phyloP scores from a whole-genome alignment of 1,284 basidiomycete genomes.

The Coniferiporia sulphurascens region DNA sequence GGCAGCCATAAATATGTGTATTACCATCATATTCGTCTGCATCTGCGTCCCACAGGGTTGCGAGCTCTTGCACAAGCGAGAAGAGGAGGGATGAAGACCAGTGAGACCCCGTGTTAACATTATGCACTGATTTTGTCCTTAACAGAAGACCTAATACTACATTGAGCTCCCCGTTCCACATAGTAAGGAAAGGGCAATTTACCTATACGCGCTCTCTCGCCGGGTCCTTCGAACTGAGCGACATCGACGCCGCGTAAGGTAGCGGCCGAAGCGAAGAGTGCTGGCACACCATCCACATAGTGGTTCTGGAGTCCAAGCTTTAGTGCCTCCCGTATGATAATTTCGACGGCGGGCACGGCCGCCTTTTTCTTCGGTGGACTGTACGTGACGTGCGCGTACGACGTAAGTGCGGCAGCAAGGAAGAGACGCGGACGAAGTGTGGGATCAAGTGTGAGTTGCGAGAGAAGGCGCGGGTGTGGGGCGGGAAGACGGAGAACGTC shows the following conservation, averaged over 20 bases:
- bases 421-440: constrained; percentile 59
- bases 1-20: constrained; percentile 18
- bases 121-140: constrained; percentile 63
- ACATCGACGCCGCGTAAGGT: constrained; percentile 40
- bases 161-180: not conserved
- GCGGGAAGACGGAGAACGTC: constrained; percentile 21
- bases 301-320: constrained; percentile 82
- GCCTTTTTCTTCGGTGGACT: constrained; percentile 57
- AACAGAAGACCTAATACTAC: constrained; percentile 54
- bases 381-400: constrained; percentile 58
- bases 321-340: constrained; percentile 76
- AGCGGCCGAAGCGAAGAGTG: constrained; percentile 57
- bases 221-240: constrained; percentile 33
- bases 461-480: constrained; percentile 46
- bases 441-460: constrained; percentile 33
- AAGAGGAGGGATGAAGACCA: constrained; percentile 76
- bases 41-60: constrained; percentile 44
- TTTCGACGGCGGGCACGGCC: constrained; percentile 51
- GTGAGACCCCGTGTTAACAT: constrained; percentile 52
- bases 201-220: constrained; percentile 61
- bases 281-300: constrained; percentile 68
- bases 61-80: constrained; percentile 69
- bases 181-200: constrained; percentile 18
- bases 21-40: constrained; percentile 47
- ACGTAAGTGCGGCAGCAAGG: constrained; percentile 65